Evolutionary conservation across 2,329 filamentous ascomycete species (phyloP), one percentile per base, ranked within the genome.

Genomic region (Hymenoscyphus infarciens): DNA sequence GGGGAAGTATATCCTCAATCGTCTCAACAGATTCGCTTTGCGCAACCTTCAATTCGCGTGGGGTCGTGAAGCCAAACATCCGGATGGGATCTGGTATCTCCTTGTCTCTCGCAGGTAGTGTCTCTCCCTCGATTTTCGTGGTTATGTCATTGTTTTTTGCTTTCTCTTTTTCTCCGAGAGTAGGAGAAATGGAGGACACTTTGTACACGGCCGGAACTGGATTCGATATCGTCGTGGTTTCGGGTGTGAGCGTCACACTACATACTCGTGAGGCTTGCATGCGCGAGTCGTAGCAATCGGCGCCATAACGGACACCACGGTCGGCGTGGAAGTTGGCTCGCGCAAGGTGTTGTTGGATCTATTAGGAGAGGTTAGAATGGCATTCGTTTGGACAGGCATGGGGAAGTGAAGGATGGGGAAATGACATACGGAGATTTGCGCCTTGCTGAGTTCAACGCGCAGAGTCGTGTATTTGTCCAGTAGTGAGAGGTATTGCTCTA

Each of bases 291-390:
- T 90, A 94, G 71, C 84, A 83, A 69, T 91, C 87, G 66, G 80
- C 82, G 2, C 89, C 89, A 72, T 89, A 92, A 52, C 85, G 80
- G 65, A 85, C 74, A 35, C 87, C 83, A 13, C 83, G 79, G 71
- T 85, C 80, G n/a, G 84, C 85, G 31, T 83, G 79, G 75, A 91
- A 92, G 76, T 92, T 92, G 65, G 90, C 90, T 62, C 89, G 83
- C n/a, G 90, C 87, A 49, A 93, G 65, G 56, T 70, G 59, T 33
- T 70, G 68, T 49, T 68, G 63, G 54, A 70, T 63, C 72, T 74
- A 45, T 16, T 8, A 35, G 45, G n/a, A 15, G 3, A 16, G 25
- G 25, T 53, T 49, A 61, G 38, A 10, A 57, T 54, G 25, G 31
- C 31, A 39, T 5, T 33, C 52, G 19, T 7, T n/a, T 22, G 16